Conservation (phyloP, 1,284 basidiomycete genomes). For the Fomitopsis pinicola region DNA sequence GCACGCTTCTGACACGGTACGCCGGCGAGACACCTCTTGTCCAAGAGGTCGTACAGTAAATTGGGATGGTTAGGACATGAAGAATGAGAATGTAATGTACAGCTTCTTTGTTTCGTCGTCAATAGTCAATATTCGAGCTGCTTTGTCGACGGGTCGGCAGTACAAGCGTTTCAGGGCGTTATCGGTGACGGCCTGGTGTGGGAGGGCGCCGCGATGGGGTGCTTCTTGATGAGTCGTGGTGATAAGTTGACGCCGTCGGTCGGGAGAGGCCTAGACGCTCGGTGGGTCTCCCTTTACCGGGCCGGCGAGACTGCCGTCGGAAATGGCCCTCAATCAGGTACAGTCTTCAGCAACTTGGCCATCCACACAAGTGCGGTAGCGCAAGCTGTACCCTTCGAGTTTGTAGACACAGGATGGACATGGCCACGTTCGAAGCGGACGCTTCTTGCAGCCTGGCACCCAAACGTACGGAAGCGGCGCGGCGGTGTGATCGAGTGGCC, state of each 20-base stretch:
- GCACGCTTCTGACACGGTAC: background rate
- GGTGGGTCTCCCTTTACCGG: background rate
- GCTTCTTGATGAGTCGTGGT: background rate
- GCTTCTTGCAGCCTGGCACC: background rate
- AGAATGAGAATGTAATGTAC: slow-evolving; percentile 6
- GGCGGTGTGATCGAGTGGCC: background rate
- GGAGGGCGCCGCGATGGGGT: background rate
- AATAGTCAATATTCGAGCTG: background rate
- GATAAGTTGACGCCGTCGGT: background rate
- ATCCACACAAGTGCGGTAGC: too few species aligned
- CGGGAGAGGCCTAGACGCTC: background rate
- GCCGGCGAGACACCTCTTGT: background rate
- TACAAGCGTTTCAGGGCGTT: background rate
- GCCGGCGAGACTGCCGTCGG: background rate
- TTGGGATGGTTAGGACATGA: background rate
- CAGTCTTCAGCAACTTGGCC: background rate
- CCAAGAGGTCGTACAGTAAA: background rate
- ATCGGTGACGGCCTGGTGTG: background rate
- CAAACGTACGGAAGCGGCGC: background rate
- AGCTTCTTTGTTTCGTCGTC: background rate
- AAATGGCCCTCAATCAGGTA: background rate
- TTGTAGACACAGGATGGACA: too few species aligned
- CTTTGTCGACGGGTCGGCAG: background rate
- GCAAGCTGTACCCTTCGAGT: too few species aligned
- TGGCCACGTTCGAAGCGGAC: background rate